Evolutionary conservation across 2,329 filamentous ascomycete genomes (phyloP), one percentile per base, ranked within the genome.

Genomic region (Calonectria pseudoturangicola): DNA sequence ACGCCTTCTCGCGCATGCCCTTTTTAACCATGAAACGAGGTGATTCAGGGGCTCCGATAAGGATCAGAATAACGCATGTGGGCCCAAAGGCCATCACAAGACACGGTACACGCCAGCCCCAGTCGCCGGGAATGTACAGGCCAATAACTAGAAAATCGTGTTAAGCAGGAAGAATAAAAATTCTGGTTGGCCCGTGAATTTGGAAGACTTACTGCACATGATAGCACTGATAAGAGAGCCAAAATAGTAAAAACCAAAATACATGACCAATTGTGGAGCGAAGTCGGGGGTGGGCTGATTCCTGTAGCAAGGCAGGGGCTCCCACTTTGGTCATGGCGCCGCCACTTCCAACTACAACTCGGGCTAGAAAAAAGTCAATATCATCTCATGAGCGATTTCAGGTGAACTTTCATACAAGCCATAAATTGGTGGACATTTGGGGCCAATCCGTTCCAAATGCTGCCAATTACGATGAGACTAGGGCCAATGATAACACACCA

Each of bases 21-120:
- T 91, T 91, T 77, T 88, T 86, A 74, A 92, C 87, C 18, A 93
- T 87, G 84, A 88, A 93, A 71, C 92, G 87, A 0, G 92, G 92
- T 0, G 88, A 91, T 82, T 93, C 92, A 8, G 92, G 92, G 21
- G 93, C 84, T 82, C 33, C 41, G 13, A 48, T 48, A 15, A 63
- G 58, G 25, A 28, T 48, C 1, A 48, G 41, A 28, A 33, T 47
- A 48, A 56, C 50, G 10, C 15, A 18, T 7, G 27, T 33, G 8
- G 50, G 50, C 6, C 50, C 50, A 33, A 56, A 25, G 5, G 28
- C 15, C 50, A 33, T 33, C 5, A 33, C 8, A 27, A 56, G 27
- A 13, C 50, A 56, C 5, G 50, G 50, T 18, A 56, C 15, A 25
- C 50, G 50, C 50, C 50, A 56, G 7, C 21, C 27, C 50, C 50